Conservation (phyloP, 306 rosid genomes). For the Quercus robur region DNA sequence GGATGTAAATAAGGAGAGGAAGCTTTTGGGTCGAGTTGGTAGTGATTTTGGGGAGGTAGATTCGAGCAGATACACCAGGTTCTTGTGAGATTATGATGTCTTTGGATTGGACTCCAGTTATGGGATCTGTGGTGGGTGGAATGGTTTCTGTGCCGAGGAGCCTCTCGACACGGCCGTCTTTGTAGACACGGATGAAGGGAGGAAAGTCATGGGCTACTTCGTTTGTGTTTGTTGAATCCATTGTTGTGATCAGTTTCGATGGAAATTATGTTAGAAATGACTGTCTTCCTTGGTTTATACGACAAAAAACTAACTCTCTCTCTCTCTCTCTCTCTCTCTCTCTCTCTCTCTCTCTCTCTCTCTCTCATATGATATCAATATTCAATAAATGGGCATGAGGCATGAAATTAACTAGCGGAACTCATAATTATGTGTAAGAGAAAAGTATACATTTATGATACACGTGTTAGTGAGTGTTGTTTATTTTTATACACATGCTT, state of each 20-base stretch:
- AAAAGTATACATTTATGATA: too few relatives aligned
- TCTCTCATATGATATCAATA: too few relatives aligned
- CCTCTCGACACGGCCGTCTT: slow-evolving; percentile 60
- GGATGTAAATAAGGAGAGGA: slow-evolving; percentile 61
- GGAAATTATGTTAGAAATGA: not conserved
- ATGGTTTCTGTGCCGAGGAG: slow-evolving; percentile 29
- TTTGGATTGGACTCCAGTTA: slow-evolving; percentile 48
- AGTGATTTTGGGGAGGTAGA: slow-evolving; percentile 46
- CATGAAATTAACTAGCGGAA: fast-evolving
- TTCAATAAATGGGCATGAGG: too few relatives aligned
- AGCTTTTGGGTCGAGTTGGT: slow-evolving; percentile 19
- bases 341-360: too few relatives aligned
- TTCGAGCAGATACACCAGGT: slow-evolving; percentile 43
- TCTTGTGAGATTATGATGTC: slow-evolving; percentile 43
- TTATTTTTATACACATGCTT: too few relatives aligned
- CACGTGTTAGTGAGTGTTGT: too few relatives aligned
- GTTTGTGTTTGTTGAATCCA: slow-evolving; percentile 11
- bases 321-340: too few relatives aligned
- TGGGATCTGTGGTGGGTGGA: slow-evolving; percentile 36
- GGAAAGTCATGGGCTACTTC: slow-evolving; percentile 37
- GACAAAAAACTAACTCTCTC: not conserved
- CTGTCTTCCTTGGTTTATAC: not conserved
- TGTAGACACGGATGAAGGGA: slow-evolving; percentile 38
- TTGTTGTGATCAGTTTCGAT: not conserved
- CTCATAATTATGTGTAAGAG: fast-evolving